Evolutionary conservation across 1,284 basidiomycete genomes (phyloP).

Genomic region (Cryptococcus sp.): DNA sequence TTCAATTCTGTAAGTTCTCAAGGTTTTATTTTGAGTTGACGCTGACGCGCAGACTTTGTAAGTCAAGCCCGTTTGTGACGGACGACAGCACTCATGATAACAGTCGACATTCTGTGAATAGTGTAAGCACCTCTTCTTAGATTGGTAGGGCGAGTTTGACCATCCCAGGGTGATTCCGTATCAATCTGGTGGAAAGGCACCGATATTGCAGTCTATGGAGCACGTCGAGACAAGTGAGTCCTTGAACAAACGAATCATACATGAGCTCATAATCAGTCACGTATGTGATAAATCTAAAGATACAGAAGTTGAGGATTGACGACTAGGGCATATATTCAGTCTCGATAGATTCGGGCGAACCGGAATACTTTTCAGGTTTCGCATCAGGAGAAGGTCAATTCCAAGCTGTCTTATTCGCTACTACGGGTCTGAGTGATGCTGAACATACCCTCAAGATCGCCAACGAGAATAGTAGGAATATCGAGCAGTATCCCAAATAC

Average conservation of each 20-base stretch:
- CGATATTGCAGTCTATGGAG: conserved; percentile 28
- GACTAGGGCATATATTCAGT: conserved; percentile 32
- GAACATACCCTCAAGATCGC: conserved; percentile 24
- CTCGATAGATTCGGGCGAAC: conserved; percentile 17
- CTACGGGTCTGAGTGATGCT: conserved; percentile 21
- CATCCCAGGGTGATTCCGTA: conserved; percentile 24
- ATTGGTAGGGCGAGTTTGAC: not conserved
- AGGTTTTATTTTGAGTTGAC: not conserved
- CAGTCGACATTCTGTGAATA: conserved; percentile 19
- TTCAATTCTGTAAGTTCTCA: conserved; percentile 13
- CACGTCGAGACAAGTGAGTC: conserved; percentile 28
- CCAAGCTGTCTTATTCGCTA: conserved; percentile 27
- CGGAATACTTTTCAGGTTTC: conserved; percentile 29
- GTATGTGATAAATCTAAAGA: not conserved
- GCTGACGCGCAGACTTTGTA: not conserved
- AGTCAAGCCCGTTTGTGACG: not conserved
- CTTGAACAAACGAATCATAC: not conserved
- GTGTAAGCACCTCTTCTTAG: conserved; percentile 2
- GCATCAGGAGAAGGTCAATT: conserved; percentile 10
- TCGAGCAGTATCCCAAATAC: conserved; percentile 19
- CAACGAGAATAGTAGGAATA: conserved; percentile 31
- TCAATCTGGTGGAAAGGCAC: conserved; percentile 27
- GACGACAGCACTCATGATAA: not conserved
- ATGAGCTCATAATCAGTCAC: not conserved
- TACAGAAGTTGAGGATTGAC: not conserved